Conservation (phyloP, 106 monocot species). For the Amphibolis antarctica region DNA sequence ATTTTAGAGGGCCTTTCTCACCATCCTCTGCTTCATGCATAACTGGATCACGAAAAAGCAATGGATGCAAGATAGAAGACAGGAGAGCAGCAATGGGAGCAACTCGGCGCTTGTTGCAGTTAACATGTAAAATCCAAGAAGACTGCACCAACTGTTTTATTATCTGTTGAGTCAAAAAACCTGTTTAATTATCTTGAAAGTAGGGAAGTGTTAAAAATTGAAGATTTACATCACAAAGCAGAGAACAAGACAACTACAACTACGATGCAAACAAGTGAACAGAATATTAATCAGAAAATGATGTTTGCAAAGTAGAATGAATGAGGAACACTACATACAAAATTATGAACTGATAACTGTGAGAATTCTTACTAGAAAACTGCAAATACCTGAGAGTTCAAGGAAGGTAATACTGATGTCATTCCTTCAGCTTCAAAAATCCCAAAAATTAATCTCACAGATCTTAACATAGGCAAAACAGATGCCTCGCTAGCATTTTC, state of each 20-base stretch:
- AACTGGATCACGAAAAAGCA: conserved; percentile 44
- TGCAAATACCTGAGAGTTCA: conserved; percentile 36
- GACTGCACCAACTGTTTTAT: conserved; percentile 54
- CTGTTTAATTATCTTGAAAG: no score
- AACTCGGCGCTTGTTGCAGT: conserved; percentile 90
- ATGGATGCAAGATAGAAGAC: conserved; percentile 70
- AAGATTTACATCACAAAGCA: neutral
- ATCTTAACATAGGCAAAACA: conserved; percentile 66
- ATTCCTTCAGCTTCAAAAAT: conserved; percentile 25
- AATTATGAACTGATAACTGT: neutral
- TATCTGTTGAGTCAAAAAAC: conserved; percentile 36
- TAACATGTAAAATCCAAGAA: conserved; percentile 76
- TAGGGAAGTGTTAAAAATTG: conserved; percentile 8
- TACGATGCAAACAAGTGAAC: no score
- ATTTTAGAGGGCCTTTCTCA: conserved; percentile 69
- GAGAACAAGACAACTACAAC: no score
- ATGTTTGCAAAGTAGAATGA: no score
- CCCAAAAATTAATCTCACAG: conserved; percentile 49
- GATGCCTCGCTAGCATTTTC: conserved; percentile 88
- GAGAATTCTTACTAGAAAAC: neutral
- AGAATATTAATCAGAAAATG: no score
- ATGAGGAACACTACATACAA: no score
- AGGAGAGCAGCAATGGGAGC: conserved; percentile 87
- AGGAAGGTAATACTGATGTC: conserved; percentile 7
- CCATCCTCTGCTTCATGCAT: conserved; percentile 54